Conservation (phyloP, 2,329 filamentous ascomycete species). For the Aureobasidium sp. region DNA sequence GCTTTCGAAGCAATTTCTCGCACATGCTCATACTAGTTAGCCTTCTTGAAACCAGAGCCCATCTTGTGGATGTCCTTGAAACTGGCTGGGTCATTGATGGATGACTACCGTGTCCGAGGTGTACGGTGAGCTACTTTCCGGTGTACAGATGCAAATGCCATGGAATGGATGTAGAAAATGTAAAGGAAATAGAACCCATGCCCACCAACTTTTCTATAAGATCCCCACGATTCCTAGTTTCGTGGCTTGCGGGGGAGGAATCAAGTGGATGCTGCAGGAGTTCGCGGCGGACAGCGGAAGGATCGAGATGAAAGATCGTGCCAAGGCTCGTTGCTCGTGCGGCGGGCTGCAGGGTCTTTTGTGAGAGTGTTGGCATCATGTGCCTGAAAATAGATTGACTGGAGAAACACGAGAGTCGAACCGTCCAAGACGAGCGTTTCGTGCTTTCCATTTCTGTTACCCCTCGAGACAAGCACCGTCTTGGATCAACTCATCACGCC, state of each 20-base stretch:
- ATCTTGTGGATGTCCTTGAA: slow-evolving; percentile 26
- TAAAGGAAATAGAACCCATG: background rate
- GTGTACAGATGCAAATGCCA: background rate
- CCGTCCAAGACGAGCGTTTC: background rate
- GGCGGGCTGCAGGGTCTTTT: background rate
- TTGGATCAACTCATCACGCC: background rate
- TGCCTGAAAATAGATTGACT: slow-evolving; percentile 3
- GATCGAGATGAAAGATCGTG: background rate
- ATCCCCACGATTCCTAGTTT: background rate
- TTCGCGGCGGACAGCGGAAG: background rate
- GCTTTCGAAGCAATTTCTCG: no score
- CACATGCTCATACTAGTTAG: slow-evolving; percentile 22
- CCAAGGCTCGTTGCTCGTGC: background rate
- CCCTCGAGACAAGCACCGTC: slow-evolving; percentile 2
- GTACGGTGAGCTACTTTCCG: background rate
- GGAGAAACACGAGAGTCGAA: background rate
- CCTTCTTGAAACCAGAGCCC: slow-evolving; percentile 21
- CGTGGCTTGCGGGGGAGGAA: background rate
- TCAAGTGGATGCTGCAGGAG: background rate
- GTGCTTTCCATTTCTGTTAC: background rate
- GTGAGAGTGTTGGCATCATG: background rate
- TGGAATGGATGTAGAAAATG: background rate
- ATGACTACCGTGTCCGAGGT: background rate
- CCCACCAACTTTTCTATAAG: background rate
- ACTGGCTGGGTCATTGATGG: slow-evolving; percentile 21